Evolutionary conservation across 2,329 filamentous ascomycete genomes (phyloP).

Genomic region (Fonsecaea erecta): DNA sequence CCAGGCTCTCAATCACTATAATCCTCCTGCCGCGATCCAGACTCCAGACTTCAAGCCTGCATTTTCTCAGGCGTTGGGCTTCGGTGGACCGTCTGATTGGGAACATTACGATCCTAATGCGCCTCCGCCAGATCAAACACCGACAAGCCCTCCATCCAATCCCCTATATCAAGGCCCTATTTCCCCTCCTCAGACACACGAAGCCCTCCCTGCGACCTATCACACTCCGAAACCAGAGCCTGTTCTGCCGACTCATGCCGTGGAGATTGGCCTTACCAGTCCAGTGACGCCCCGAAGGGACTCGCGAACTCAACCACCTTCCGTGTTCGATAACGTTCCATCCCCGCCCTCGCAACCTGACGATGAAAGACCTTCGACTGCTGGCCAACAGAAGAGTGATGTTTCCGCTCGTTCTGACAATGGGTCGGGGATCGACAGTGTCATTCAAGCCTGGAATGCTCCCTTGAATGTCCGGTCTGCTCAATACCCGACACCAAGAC

Average conservation of each 20-base stretch:
- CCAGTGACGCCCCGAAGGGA: constrained; percentile 19
- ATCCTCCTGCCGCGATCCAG: constrained; percentile 30
- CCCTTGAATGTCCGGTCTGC: constrained; percentile 38
- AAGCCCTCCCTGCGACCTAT: not conserved
- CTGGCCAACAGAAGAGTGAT: constrained; percentile 6
- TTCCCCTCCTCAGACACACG: constrained; percentile 8
- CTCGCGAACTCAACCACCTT: constrained; percentile 10
- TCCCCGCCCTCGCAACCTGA: constrained; percentile 6
- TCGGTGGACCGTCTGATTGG: constrained; percentile 54
- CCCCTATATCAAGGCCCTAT: constrained; percentile 9
- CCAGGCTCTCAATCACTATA: constrained; percentile 20
- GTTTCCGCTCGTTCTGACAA: constrained; percentile 14
- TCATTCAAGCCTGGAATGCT: constrained; percentile 51
- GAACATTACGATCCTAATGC: constrained; percentile 43
- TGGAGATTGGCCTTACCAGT: constrained; percentile 31
- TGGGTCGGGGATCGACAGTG: constrained; percentile 48
- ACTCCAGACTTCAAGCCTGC: constrained; percentile 32
- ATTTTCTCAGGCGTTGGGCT: constrained; percentile 44
- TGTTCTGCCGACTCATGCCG: constrained; percentile 10
- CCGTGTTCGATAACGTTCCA: not conserved
- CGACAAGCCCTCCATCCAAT: constrained; percentile 20
- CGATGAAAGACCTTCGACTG: constrained; percentile 16
- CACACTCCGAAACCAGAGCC: constrained; percentile 16
- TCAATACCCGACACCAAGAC: constrained; percentile 4
- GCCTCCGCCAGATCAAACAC: constrained; percentile 26